Evolutionary conservation across 805 yeast genomes (phyloP).

Genomic region (Barnettozyma siamensis): DNA sequence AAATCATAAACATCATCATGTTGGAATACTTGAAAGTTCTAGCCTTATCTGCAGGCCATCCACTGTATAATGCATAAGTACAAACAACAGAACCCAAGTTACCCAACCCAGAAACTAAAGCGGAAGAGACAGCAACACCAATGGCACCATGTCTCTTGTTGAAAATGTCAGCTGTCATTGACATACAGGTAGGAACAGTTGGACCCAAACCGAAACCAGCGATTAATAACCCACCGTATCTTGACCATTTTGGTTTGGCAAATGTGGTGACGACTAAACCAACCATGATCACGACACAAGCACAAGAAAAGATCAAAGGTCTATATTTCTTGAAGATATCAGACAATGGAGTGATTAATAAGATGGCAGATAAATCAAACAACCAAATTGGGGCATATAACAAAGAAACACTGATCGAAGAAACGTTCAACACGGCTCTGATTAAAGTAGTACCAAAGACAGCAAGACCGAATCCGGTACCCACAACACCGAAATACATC

Average conservation of each 20-base stretch:
- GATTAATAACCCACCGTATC: constrained; percentile 74
- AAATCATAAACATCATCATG: constrained; percentile 76
- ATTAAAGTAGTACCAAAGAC: constrained; percentile 81
- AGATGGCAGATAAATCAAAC: constrained; percentile 71
- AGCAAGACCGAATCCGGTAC: constrained; percentile 83
- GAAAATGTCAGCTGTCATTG: constrained; percentile 76
- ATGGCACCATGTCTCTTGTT: constrained; percentile 69
- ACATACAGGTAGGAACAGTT: constrained; percentile 84
- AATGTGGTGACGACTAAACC: constrained; percentile 75
- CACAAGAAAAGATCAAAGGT: constrained; percentile 53
- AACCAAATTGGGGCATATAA: constrained; percentile 89
- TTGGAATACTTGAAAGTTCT: constrained; percentile 63
- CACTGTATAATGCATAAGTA: constrained; percentile 78
- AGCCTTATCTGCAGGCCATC: constrained; percentile 76
- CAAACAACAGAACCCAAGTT: constrained; percentile 82
- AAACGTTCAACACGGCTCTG: constrained; percentile 50
- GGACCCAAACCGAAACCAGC: constrained; percentile 89
- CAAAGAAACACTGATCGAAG: constrained; percentile 63
- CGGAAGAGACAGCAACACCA: constrained; percentile 79
- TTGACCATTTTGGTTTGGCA: constrained; percentile 68
- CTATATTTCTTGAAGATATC: constrained; percentile 59
- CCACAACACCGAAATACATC: constrained; percentile 92
- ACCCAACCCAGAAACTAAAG: constrained; percentile 81
- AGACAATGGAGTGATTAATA: constrained; percentile 73
- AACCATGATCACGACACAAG: constrained; percentile 61